A percentile compares a stretch with the other conserved stretches of the same genome.
Conservation (phyloP, 108 stramenopile species). For the Aurantiochytrium sp. region DNA sequence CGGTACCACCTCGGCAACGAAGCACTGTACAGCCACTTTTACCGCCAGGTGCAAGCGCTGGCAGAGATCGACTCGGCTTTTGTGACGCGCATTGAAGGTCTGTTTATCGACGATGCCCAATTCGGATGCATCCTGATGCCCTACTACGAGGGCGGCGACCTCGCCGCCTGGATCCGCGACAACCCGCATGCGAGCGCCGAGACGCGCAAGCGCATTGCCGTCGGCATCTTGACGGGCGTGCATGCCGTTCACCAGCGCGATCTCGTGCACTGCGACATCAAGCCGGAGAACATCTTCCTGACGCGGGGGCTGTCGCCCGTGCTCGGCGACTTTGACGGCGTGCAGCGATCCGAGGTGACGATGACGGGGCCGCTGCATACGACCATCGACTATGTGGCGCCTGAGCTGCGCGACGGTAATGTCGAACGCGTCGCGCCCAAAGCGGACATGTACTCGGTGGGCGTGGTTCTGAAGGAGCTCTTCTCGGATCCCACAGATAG, state of each 20-base stretch:
- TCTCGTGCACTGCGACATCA: slow-evolving; percentile 37
- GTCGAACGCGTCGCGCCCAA: neutral
- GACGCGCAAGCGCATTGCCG: slow-evolving; percentile 36
- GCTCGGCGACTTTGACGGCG: neutral
- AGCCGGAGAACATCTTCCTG: slow-evolving; percentile 39
- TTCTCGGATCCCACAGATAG: neutral
- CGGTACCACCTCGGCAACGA: neutral
- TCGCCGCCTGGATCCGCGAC: neutral
- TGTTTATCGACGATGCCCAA: neutral
- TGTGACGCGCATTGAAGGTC: neutral
- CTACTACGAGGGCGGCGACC: neutral
- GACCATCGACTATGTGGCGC: neutral
- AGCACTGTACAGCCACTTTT: neutral
- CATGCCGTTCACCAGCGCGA: slow-evolving; percentile 43
- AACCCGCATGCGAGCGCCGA: neutral
- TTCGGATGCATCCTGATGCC: neutral
- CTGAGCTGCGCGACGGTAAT: neutral
- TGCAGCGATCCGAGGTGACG: neutral
- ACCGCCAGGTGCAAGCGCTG: neutral
- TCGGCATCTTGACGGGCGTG: slow-evolving; percentile 52
- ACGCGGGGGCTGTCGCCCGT: neutral
- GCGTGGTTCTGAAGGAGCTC: neutral
- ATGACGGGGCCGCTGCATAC: neutral
- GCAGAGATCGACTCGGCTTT: neutral
- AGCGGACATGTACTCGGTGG: neutral